These are phyloP conservation scores for Auriscalpium orientale DNA, from an alignment of 768 basidiomycete genomes.

Conservation along the genomic window DNA sequence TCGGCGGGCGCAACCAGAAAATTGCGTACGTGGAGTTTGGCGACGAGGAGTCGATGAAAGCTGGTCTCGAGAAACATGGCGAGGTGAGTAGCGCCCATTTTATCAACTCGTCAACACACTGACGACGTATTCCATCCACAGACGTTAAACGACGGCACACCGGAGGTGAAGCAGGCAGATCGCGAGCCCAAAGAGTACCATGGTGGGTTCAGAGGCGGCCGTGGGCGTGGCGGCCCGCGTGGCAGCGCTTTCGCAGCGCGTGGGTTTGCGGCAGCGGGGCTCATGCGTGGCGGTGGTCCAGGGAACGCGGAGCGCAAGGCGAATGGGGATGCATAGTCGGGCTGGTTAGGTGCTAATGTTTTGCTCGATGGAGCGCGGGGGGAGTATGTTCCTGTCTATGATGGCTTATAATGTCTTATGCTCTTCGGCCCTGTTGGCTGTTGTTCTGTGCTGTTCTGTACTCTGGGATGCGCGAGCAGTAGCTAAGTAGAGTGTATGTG, in stretches of 20 bases:
- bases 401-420: no score
- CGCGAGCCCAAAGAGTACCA: conserved; percentile 27
- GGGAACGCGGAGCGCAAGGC: conserved; percentile 9
- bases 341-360: no score
- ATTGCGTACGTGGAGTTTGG: conserved; percentile 88
- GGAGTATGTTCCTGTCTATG: no score
- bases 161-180: conserved; percentile 69
- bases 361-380: no score
- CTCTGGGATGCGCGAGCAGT: no score
- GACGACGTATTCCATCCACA: conserved; percentile 20
- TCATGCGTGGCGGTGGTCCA: conserved; percentile 32
- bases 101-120: conserved; percentile 2
- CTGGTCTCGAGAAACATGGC: conserved; percentile 65
- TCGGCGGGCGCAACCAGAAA: conserved; percentile 41
- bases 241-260: conserved; percentile 53
- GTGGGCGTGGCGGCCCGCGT: conserved; percentile 47
- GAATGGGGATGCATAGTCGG: conserved; percentile 21
- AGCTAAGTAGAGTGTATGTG: no score
- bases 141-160: conserved; percentile 61
- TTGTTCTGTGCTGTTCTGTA: no score
- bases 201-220: conserved; percentile 31
- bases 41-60: conserved; percentile 80
- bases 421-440: no score
- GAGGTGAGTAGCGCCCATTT: conserved; percentile 39
- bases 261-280: conserved; percentile 62